Evolutionary conservation across 2,329 filamentous ascomycete species (phyloP).

Genomic region (Madurella mycetomatis): DNA sequence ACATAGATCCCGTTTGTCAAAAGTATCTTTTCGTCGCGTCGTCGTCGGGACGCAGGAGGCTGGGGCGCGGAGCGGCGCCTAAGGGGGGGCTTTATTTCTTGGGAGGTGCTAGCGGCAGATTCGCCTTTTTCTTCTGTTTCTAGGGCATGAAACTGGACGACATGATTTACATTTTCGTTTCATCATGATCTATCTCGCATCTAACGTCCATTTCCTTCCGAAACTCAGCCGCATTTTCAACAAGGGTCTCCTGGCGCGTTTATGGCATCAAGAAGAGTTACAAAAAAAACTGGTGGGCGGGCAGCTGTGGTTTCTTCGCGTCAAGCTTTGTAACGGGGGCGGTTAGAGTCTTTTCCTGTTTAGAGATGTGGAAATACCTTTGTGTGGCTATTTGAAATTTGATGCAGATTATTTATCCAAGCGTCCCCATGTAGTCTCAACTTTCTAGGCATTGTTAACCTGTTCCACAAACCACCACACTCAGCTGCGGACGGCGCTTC

Average conservation of each 20-base stretch:
- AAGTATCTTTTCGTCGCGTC: constrained; percentile 3
- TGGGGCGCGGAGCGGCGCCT: not conserved
- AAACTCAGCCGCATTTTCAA: constrained; percentile 1
- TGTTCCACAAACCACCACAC: no score
- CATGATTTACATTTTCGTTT: constrained; percentile 1
- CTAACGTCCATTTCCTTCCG: constrained; percentile 1
- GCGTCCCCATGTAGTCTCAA: no score
- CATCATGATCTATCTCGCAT: constrained; percentile 6
- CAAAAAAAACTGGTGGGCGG: no score
- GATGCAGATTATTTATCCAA: no score
- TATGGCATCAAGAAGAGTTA: no score
- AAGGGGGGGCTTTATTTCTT: not conserved
- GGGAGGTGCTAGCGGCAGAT: constrained; percentile 2
- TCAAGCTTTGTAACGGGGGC: no score
- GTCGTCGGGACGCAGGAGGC: not conserved
- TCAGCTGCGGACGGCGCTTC: no score
- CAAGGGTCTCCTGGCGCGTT: not conserved
- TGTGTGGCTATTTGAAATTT: no score
- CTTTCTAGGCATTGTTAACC: no score
- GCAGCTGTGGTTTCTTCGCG: no score
- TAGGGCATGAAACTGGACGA: constrained; percentile 3
- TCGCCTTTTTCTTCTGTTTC: not conserved
- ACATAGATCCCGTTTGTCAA: constrained; percentile 7
- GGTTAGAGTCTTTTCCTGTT: no score
- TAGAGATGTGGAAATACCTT: no score